Percentiles rank a stretch among this genome's conserved stretches.
Evolutionary conservation across 495 filamentous ascomycete genomes (phyloP).

Genomic region (Xylaria grammica): DNA sequence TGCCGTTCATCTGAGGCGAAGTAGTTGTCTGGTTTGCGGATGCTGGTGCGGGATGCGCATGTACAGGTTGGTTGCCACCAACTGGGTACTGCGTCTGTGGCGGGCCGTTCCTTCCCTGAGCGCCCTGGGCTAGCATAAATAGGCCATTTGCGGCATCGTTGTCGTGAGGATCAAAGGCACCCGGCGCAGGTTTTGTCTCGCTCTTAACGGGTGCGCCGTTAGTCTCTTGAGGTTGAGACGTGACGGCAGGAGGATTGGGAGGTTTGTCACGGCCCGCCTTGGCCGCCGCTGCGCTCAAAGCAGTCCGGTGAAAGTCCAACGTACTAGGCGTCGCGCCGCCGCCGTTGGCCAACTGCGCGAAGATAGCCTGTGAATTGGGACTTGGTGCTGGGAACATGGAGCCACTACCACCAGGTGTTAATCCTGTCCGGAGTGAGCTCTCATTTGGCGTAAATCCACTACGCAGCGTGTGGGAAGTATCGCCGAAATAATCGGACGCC

Average conservation of each 20-base stretch:
- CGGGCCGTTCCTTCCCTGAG: slow-evolving; percentile 68
- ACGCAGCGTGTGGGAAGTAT: slow-evolving; percentile 76
- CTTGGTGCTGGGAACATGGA: slow-evolving; percentile 96
- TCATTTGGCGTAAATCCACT: slow-evolving; percentile 95
- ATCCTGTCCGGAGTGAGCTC: slow-evolving; percentile 86
- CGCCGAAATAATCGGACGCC: slow-evolving; percentile 70
- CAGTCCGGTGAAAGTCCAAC: slow-evolving; percentile 93
- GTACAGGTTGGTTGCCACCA: slow-evolving; percentile 51
- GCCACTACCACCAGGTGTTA: slow-evolving; percentile 94
- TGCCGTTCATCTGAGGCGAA: slow-evolving; percentile 57
- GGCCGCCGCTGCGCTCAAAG: slow-evolving; percentile 76
- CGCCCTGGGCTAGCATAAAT: slow-evolving; percentile 84
- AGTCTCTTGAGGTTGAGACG: slow-evolving; percentile 56
- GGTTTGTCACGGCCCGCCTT: slow-evolving; percentile 54
- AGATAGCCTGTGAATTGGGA: slow-evolving; percentile 81
- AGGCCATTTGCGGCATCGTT: slow-evolving; percentile 96
- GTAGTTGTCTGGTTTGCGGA: slow-evolving; percentile 49
- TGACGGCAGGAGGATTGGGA: slow-evolving; percentile 41
- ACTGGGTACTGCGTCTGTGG: slow-evolving; percentile 60
- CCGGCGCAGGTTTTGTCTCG: slow-evolving; percentile 52
- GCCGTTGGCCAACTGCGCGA: slow-evolving; percentile 72
- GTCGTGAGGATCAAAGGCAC: slow-evolving; percentile 82
- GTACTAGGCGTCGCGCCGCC: slow-evolving; percentile 87
- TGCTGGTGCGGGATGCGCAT: slow-evolving; percentile 39
- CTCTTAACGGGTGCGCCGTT: slow-evolving; percentile 46